Evolutionary conservation across 306 rosid species (phyloP).

Genomic region (Cucumis cinereus): DNA sequence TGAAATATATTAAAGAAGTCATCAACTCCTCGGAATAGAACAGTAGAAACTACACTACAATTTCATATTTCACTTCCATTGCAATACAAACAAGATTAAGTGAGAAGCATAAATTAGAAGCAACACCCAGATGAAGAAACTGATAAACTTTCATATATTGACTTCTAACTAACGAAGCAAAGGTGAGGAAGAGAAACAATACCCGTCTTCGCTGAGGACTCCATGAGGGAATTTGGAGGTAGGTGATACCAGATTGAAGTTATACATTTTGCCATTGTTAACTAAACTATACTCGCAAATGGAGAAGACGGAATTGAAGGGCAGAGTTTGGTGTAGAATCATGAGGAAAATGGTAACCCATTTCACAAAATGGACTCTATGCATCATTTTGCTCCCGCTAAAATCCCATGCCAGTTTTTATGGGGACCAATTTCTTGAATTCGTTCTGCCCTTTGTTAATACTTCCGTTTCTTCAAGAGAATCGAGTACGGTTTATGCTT

Average conservation of each 20-base stretch:
- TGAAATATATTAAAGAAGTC: neutral
- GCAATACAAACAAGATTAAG: neutral
- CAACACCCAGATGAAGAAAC: neutral
- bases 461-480: neutral
- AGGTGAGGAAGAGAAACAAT: slow-evolving; percentile 4
- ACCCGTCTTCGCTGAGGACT: slow-evolving; percentile 95
- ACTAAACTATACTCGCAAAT: slow-evolving; percentile 38
- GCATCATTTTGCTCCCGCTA: slow-evolving; percentile 19
- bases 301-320: slow-evolving; percentile 19
- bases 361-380: slow-evolving; percentile 7
- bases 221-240: slow-evolving; percentile 64
- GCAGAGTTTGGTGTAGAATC: slow-evolving; percentile 18
- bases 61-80: neutral
- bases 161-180: neutral
- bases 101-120: neutral
- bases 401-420: slow-evolving; percentile 13
- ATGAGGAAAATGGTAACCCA: slow-evolving; percentile 26
- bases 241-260: slow-evolving; percentile 61
- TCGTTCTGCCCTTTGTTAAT: neutral
- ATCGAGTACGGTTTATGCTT: neutral
- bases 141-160: neutral
- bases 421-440: neutral
- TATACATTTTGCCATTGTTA: slow-evolving; percentile 45
- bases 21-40: neutral
- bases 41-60: neutral